Base-by-base conservation (phyloP, 2,329 filamentous ascomycete species). In the Trichophyton verrucosum region DNA sequence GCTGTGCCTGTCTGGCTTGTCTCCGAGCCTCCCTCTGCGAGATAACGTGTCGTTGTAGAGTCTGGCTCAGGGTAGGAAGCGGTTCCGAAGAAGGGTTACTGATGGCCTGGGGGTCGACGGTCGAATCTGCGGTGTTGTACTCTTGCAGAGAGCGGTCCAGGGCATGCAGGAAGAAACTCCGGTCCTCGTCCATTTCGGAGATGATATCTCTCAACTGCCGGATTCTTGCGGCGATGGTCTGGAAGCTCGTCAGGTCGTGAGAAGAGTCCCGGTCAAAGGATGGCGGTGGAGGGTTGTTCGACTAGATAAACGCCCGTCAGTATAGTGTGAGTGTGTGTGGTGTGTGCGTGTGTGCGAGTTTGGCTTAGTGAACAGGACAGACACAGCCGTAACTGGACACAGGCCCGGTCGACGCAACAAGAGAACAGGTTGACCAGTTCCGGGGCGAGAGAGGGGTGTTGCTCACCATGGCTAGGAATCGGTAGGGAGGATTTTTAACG, bases 141-240 rank as follows among this genome's bases (percentile, higher is more conserved):
- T 55, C 51, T 15, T 55, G 51, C 15, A 55, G 51, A 17, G 51
- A 55, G 30, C 51, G 51, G 27, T 55, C 51, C 20, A 55, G n/a
- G 9, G 51, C 51, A 17, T 55, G 51, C 6, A 55, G 27, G n/a
- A 55, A 55, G 20, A 55, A 55, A 27, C 30, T 55, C 20, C 51
- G 51, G 51, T 55, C 51, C 3, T 55, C 51, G 51, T 55, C 51
- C 51, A 55, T 55, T n/a, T 55, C 51, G 33, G 51, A 55, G 24
- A 55, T 55, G 20, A 55, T 55, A n/a, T 55, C 51, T 17, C 51
- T 36, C 20, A 55, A 27, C 20, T 55, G 51, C 17, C 51, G 51
- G 51, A 55, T 55, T 20, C 51, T 33, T 4, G 51, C 51, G 27
- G 51, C 51, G 24, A 55, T 55, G 51, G 51, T 55, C 24, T 55